These are phyloP conservation scores for Coemansia sp. DNA, from an alignment of 192 early-diverging fungal genomes.

Conservation along the genomic window DNA sequence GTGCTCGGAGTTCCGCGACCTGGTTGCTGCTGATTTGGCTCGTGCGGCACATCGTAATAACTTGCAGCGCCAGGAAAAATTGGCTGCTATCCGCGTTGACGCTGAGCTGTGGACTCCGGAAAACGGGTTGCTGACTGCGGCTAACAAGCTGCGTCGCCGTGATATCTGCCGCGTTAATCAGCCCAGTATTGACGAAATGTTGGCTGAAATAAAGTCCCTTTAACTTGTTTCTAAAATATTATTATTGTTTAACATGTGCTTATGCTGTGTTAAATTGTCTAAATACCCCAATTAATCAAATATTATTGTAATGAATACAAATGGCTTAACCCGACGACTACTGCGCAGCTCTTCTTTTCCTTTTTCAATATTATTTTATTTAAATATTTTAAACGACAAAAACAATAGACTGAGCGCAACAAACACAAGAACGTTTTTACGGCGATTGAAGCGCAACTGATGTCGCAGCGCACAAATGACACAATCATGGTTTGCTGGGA, in stretches of 20 bases:
- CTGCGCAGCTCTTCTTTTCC: too few species aligned
- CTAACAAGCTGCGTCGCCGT: conserved; percentile 87
- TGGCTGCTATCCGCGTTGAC: conserved; percentile 66
- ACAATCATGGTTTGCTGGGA: neutral
- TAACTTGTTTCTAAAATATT: too few species aligned
- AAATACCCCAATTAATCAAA: too few species aligned
- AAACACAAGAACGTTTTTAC: too few species aligned
- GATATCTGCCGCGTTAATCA: conserved; percentile 71
- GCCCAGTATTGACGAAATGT: conserved; percentile 13
- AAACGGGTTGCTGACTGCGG: conserved; percentile 87
- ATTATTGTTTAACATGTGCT: too few species aligned
- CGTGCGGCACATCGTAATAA: conserved; percentile 62
- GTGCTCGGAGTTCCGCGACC: neutral
- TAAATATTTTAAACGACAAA: too few species aligned
- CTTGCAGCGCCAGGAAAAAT: conserved; percentile 73
- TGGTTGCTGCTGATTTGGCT: conserved; percentile 20
- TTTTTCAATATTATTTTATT: too few species aligned
- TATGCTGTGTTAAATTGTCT: too few species aligned
- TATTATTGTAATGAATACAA: too few species aligned
- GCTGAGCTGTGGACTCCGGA: conserved; percentile 89
- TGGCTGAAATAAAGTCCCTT: neutral
- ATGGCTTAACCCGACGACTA: too few species aligned
- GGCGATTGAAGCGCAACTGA: neutral
- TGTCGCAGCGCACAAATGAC: neutral
- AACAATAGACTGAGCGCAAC: too few species aligned